Evolutionary conservation across 2,329 filamentous ascomycete species (phyloP).

Genomic region (Alternaria arbusti): DNA sequence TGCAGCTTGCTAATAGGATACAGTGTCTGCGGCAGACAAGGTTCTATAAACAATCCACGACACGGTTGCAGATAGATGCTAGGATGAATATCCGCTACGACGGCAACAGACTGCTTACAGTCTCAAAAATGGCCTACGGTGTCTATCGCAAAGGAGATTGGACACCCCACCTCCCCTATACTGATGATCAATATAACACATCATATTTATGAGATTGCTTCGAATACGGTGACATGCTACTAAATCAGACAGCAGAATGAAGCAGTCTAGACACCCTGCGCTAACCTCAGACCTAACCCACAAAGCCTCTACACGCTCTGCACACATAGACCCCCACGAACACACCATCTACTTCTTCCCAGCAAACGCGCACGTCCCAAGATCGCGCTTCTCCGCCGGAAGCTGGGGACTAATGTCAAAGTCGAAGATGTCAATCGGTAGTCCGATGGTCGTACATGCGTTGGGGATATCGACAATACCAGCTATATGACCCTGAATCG

Average conservation of each 20-base stretch:
- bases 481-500: slow-evolving; percentile 85
- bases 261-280: neutral
- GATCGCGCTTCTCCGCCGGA: slow-evolving; percentile 66
- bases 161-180: neutral
- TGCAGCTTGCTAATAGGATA: neutral
- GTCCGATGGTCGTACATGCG: slow-evolving; percentile 83
- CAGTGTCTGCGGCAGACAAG: slow-evolving; percentile 44
- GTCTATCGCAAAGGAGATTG: neutral
- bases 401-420: slow-evolving; percentile 82
- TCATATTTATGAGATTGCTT: neutral
- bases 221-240: neutral
- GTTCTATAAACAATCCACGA: slow-evolving; percentile 26
- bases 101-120: neutral
- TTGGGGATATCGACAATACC: slow-evolving; percentile 91
- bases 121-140: neutral
- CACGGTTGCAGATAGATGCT: neutral
- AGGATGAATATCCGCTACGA: neutral
- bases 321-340: neutral
- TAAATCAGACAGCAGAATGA: neutral
- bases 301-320: neutral
- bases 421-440: slow-evolving; percentile 94
- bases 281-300: neutral
- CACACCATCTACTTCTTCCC: slow-evolving; percentile 37
- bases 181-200: neutral
- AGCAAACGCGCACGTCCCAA: slow-evolving; percentile 74